Conservation (phyloP, 2,329 filamentous ascomycete genomes). For the Fusarium pseudoanthophilum region DNA sequence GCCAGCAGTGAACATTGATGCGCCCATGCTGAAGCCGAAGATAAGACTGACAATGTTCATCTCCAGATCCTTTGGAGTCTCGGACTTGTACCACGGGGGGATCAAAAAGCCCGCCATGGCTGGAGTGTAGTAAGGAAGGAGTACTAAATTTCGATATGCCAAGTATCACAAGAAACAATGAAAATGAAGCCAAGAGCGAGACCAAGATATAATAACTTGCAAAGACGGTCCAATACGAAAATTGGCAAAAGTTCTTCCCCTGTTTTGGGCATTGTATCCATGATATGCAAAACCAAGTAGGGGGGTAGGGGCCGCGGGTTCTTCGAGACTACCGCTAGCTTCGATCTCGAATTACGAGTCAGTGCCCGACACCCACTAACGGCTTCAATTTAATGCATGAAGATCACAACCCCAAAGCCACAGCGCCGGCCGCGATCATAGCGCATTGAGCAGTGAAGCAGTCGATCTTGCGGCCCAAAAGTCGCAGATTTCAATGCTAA, state of each 20-base stretch:
- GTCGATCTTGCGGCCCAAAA: neutral
- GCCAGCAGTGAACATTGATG: constrained; percentile 18
- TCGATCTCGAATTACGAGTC: neutral
- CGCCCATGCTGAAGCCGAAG: constrained; percentile 32
- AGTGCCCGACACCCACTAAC: neutral
- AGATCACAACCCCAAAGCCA: neutral
- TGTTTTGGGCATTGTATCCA: neutral
- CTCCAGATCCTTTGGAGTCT: constrained; percentile 7
- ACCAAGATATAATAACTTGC: neutral
- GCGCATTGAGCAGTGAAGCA: neutral
- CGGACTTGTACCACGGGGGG: constrained; percentile 22
- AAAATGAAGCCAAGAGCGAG: neutral
- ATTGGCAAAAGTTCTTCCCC: neutral
- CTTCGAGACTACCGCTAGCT: neutral
- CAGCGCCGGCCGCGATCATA: neutral
- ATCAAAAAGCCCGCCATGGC: constrained; percentile 32
- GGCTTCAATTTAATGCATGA: neutral
- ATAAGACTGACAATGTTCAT: constrained; percentile 29
- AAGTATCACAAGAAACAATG: neutral
- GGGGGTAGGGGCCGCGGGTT: neutral
- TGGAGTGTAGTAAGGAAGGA: neutral
- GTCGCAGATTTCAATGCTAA: neutral
- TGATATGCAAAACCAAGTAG: neutral
- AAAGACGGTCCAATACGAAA: neutral
- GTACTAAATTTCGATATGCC: neutral